Conservation (phyloP, 176 grass and related monocot species). For the Miscanthus lutarioriparius region DNA sequence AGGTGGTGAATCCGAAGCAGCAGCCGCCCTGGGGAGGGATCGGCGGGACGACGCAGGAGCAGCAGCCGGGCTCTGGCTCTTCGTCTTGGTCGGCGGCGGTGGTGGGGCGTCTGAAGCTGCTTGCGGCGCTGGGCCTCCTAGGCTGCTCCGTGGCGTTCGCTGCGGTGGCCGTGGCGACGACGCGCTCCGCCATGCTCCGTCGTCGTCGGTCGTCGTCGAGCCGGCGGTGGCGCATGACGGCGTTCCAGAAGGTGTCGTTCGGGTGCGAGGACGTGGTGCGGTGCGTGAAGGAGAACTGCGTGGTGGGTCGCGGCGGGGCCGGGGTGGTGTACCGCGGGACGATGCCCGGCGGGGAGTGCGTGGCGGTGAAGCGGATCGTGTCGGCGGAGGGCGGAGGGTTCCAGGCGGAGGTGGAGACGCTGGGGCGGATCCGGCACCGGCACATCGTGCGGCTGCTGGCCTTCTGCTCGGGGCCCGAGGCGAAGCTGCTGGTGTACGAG, state of each 20-base stretch:
- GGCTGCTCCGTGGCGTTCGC: constrained; percentile 68
- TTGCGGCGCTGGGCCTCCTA: constrained; percentile 65
- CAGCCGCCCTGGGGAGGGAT: too few relatives aligned
- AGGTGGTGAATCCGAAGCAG: too few relatives aligned
- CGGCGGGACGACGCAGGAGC: not conserved
- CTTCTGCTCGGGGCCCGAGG: constrained; percentile 40
- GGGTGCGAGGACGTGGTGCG: constrained; percentile 60
- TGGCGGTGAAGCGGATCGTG: constrained; percentile 72
- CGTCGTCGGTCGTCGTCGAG: not conserved
- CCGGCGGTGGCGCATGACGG: constrained; percentile 57
- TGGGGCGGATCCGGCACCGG: constrained; percentile 71
- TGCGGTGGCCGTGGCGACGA: constrained; percentile 50
- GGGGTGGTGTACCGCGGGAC: constrained; percentile 72
- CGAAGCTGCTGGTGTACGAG: constrained; percentile 75
- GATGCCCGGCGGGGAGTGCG: constrained; percentile 60
- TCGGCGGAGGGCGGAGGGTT: constrained; percentile 58
- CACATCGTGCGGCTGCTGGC: constrained; percentile 78
- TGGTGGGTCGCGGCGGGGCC: constrained; percentile 71
- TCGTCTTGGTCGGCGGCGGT: too few relatives aligned
- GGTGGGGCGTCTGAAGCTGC: constrained; percentile 40
- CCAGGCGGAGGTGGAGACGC: constrained; percentile 73
- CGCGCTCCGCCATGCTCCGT: constrained; percentile 55
- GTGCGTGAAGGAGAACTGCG: constrained; percentile 72
- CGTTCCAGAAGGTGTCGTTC: constrained; percentile 83
- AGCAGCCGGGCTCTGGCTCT: too few relatives aligned